Evolutionary conservation across 768 basidiomycete genomes (phyloP), one percentile per base, ranked within the genome.

Genomic region (Boletellus ananas): DNA sequence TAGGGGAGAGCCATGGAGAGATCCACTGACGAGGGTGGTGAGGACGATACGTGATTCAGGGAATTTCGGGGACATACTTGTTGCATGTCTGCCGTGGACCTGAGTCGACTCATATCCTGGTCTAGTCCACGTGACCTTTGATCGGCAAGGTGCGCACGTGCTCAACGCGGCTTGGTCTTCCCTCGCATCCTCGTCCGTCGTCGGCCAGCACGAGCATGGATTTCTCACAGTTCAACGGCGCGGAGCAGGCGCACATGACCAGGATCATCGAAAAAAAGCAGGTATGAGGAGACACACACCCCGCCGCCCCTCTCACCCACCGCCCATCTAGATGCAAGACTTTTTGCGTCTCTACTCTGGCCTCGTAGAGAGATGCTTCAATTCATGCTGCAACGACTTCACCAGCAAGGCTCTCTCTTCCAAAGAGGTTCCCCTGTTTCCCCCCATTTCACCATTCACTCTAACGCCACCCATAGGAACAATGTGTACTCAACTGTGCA

Each of bases 181-280:
- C 25, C 41, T 48, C 48, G 47, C 34, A 29, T 41, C 16, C 40
- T 25, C 45, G 33, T 20, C 48, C 11, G 7, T 42, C 37, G 47
- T 47, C 42, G 4, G 31, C 7, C 52, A 64, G 51, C 59, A 94
- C 95, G 94, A 64, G 51, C 59, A 94, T 95, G 94, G 94, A 96
- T 71, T 90, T 96, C 67, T 93, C 92, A 58, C 77, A 80, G 56
- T 84, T 97, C 73, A 95, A 87, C 70, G 66, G 82, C 23, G 82
- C 92, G 56, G 95, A 97, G 70, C 92, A 95, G 76, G 90, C 91
- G n/a, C 91, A 94, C 68, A 92, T 99, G 85, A 89, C 81, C 51
- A 87, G 84, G 65, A 72, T 94, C 64, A 93, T 99, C 47, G 95
- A 98, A 75, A 94, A 90, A 76, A 93, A 90, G 77, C 95, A 98